Evolutionary conservation across 108 stramenopile genomes (phyloP).

Genomic region (Skeletonema grethae): DNA sequence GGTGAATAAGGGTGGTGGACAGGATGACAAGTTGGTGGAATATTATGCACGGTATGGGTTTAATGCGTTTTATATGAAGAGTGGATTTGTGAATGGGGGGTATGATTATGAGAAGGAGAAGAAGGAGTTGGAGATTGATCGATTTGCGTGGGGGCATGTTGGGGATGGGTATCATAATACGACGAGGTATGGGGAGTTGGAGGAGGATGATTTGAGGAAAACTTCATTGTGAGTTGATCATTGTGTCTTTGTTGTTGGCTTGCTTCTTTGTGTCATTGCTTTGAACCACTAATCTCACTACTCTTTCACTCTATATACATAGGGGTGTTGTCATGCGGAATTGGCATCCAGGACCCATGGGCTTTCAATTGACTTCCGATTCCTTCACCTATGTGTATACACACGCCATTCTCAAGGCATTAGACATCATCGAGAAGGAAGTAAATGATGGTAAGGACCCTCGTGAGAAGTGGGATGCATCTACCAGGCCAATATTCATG

Average conservation of each 20-base stretch:
- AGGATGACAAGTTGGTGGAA: slow-evolving; percentile 10
- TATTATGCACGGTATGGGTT: slow-evolving; percentile 45
- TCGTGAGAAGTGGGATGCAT: slow-evolving; percentile 43
- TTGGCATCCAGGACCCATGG: slow-evolving; percentile 63
- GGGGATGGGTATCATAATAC: slow-evolving; percentile 56
- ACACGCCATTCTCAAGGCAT: slow-evolving; percentile 46
- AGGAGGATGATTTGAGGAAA: slow-evolving; percentile 35
- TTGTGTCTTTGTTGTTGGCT: neutral
- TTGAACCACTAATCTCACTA: neutral
- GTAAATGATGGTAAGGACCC: slow-evolving; percentile 46
- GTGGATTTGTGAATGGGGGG: slow-evolving; percentile 36
- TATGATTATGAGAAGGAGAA: slow-evolving; percentile 43
- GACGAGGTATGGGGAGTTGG: slow-evolving; percentile 51
- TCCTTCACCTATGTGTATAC: slow-evolving; percentile 58
- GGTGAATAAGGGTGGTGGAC: neutral
- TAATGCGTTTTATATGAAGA: slow-evolving; percentile 35
- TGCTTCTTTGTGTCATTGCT: neutral
- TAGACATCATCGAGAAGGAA: slow-evolving; percentile 47
- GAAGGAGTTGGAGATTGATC: slow-evolving; percentile 21
- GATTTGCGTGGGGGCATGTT: slow-evolving; percentile 45
- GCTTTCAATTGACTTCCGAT: slow-evolving; percentile 52
- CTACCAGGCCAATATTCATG: slow-evolving; percentile 25
- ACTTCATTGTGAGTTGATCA: slow-evolving; percentile 11
- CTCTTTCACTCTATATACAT: neutral
- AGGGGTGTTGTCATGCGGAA: slow-evolving; percentile 49